Evolutionary conservation across 306 rosid genomes (phyloP).

Genomic region (Nissolia schottii): DNA sequence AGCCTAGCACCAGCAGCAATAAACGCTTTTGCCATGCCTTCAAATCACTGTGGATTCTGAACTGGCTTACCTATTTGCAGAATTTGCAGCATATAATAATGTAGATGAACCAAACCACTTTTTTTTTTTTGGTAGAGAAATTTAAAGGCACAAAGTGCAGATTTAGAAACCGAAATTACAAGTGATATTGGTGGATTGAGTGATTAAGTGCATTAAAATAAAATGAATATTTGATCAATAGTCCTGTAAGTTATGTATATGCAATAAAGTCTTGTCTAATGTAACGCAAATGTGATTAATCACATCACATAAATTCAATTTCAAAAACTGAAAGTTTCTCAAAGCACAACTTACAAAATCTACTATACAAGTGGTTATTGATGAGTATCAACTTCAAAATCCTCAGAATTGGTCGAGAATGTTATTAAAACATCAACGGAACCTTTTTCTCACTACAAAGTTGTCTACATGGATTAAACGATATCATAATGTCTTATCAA

Average conservation of each 20-base stretch:
- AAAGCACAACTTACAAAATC: not conserved
- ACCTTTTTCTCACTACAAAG: no score
- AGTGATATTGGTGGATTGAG: not conserved
- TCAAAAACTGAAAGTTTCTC: not conserved
- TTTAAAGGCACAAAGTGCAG: not conserved
- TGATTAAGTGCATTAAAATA: not conserved
- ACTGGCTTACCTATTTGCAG: not conserved
- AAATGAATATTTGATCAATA: not conserved
- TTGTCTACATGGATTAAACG: no score
- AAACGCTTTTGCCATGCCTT: not conserved
- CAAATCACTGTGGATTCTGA: not conserved
- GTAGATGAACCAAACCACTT: not conserved
- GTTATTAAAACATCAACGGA: no score
- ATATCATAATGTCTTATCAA: no score
- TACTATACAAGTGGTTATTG: not conserved
- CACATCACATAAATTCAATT: not conserved
- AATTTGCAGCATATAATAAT: not conserved
- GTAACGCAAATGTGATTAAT: not conserved
- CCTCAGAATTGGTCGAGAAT: not conserved
- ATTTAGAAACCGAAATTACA: not conserved
- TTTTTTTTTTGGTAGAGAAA: not conserved
- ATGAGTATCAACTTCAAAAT: not conserved
- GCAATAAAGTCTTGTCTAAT: not conserved
- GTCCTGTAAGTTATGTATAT: not conserved
- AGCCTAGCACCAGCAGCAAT: not conserved